Conservation (phyloP, 768 basidiomycete species). For the Mycena albidolilacea region DNA sequence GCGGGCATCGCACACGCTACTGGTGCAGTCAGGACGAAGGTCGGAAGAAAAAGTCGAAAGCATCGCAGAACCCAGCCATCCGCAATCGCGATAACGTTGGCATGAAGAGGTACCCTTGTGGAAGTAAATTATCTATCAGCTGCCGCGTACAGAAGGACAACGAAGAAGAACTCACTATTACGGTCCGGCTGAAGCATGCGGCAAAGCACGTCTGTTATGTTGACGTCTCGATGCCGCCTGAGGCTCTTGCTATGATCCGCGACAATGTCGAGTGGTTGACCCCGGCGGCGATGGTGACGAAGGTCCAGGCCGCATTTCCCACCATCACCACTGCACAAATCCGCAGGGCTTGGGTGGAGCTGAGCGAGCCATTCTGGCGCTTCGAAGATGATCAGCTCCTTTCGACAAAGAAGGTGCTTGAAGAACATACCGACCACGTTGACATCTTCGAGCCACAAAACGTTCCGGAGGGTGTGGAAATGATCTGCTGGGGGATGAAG, state of each 20-base stretch:
- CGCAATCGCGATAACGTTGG: too few relatives aligned
- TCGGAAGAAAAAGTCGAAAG: too few relatives aligned
- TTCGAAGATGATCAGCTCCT: neutral
- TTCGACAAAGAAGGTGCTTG: neutral
- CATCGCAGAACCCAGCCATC: too few relatives aligned
- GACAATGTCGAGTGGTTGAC: neutral
- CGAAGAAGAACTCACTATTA: neutral
- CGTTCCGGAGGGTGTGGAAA: too few relatives aligned
- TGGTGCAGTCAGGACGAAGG: neutral
- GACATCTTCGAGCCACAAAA: too few relatives aligned
- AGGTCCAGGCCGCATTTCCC: too few relatives aligned
- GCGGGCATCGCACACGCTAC: neutral
- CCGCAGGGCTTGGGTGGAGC: neutral
- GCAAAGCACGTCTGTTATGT: neutral
- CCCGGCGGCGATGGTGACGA: too few relatives aligned
- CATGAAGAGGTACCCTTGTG: too few relatives aligned
- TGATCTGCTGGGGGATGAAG: too few relatives aligned
- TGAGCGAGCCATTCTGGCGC: neutral
- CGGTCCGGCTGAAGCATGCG: neutral
- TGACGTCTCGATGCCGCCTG: neutral
- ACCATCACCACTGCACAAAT: neutral
- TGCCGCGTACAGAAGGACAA: neutral
- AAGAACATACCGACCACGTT: neutral
- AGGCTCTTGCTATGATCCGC: neutral
- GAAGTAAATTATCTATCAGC: too few relatives aligned